These are phyloP conservation scores for Pestalotiopsis sp. DNA, from an alignment of 2,329 filamentous ascomycete species.

Conservation along the genomic window DNA sequence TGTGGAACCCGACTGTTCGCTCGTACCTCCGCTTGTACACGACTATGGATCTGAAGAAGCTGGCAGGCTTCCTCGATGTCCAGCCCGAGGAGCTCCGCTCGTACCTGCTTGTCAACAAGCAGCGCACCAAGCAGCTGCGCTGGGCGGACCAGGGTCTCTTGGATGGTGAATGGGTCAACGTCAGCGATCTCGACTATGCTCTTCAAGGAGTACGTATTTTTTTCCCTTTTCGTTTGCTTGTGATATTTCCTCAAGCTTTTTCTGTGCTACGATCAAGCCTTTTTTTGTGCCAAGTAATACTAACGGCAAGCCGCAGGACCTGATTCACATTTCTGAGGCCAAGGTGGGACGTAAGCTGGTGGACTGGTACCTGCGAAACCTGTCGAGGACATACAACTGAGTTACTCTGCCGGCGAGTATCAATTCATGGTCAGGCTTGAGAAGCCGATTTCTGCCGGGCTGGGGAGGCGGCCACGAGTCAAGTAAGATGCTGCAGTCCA, in stretches of 20 bases:
- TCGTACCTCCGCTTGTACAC: constrained; percentile 99
- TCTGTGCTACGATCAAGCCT: constrained; percentile 25
- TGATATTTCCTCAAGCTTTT: constrained; percentile 18
- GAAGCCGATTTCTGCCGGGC: background rate
- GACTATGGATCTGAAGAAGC: constrained; percentile 98
- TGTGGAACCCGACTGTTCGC: constrained; percentile 96
- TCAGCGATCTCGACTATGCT: constrained; percentile 95
- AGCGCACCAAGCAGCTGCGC: constrained; percentile 93
- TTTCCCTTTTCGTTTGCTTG: background rate
- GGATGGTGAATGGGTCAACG: constrained; percentile 90
- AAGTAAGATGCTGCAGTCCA: background rate
- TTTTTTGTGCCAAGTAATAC: constrained; percentile 21
- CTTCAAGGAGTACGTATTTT: constrained; percentile 78
- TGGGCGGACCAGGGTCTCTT: constrained; percentile 90
- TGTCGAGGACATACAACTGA: constrained; percentile 87
- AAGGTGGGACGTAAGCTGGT: constrained; percentile 97
- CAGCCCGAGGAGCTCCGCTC: constrained; percentile 94
- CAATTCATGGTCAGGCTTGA: background rate
- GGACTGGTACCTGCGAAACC: constrained; percentile 98
- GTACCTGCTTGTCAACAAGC: constrained; percentile 97
- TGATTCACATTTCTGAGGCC: constrained; percentile 98
- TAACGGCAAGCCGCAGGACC: constrained; percentile 60
- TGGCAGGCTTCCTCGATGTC: constrained; percentile 95
- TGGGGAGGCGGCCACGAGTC: background rate
- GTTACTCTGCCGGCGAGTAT: background rate